Percentiles rank a stretch among this genome's conserved stretches.
phyloP scores from a whole-genome alignment of 225 moss, liverwort and hornwort genomes.

The Polytrichum formosum region DNA sequence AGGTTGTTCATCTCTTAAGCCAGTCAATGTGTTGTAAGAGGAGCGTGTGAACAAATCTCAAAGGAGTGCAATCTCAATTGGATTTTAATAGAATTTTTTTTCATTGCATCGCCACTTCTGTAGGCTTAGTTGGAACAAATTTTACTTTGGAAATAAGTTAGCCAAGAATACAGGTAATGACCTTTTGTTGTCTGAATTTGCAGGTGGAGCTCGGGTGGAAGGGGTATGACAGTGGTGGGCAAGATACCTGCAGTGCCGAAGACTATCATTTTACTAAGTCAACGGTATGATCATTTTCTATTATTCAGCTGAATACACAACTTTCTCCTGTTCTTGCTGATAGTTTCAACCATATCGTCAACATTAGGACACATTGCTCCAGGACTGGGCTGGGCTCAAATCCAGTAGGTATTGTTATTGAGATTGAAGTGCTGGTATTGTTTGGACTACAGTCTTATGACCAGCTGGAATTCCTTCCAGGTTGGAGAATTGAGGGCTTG shows the following conservation, averaged over 20 bases:
- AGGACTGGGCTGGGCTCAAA: background rate
- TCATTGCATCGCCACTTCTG: no score
- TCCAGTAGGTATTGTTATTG: background rate
- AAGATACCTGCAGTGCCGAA: constrained; percentile 95
- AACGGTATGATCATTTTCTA: constrained; percentile 52
- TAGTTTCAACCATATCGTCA: background rate
- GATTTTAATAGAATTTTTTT: no score
- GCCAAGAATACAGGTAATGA: no score
- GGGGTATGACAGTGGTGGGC: constrained; percentile 96
- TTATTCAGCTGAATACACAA: background rate
- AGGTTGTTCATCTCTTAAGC: no score
- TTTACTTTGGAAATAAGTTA: no score
- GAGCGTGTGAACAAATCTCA: no score
- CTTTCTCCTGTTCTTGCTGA: background rate
- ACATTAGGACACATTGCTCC: background rate
- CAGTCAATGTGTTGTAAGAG: no score
- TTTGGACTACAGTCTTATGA: background rate
- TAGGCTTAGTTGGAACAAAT: no score
- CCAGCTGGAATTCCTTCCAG: constrained; percentile 25
- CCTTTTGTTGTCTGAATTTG: constrained; percentile 13
- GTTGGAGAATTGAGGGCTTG: constrained; percentile 97
- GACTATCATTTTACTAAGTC: constrained; percentile 95
- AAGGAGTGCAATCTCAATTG: no score
- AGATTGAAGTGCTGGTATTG: background rate
- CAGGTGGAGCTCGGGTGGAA: constrained; percentile 84